Evolutionary conservation across 805 yeast genomes (phyloP).

Genomic region (Candida boidinii): DNA sequence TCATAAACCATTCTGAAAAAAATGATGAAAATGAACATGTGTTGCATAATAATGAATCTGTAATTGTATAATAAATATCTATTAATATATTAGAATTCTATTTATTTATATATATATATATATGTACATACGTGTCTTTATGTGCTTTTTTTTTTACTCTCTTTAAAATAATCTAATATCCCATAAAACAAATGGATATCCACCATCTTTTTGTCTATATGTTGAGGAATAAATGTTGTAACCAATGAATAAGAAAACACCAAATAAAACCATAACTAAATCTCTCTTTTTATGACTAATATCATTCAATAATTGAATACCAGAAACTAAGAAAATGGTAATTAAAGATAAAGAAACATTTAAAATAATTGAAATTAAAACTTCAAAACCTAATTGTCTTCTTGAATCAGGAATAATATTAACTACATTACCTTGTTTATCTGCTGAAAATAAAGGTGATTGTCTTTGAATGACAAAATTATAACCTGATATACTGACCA

Average conservation of each 20-base stretch:
- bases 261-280: constrained; percentile 14
- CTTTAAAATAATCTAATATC: constrained; percentile 7
- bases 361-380: constrained; percentile 39
- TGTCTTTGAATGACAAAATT: constrained; percentile 53
- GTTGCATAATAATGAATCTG: too few relatives aligned
- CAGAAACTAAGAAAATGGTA: constrained; percentile 30
- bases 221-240: constrained; percentile 36
- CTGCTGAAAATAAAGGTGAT: constrained; percentile 53
- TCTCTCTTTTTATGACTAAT: constrained; percentile 1
- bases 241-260: constrained; percentile 23
- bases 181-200: constrained; percentile 37
- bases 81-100: too few relatives aligned
- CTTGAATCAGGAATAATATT: constrained; percentile 55
- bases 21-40: too few relatives aligned
- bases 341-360: constrained; percentile 39
- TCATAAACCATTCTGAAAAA: constrained; percentile 76
- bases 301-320: constrained; percentile 3
- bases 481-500: constrained; percentile 50
- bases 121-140: too few relatives aligned
- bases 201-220: constrained; percentile 36
- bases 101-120: too few relatives aligned
- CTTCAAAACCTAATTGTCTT: constrained; percentile 68
- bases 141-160: neutral
- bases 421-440: constrained; percentile 37
- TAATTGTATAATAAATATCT: too few relatives aligned